Percentiles rank a stretch among this genome's conserved stretches.
Evolutionary conservation across 2,329 filamentous ascomycete species (phyloP).

Genomic region (Aspergillus versicolor): DNA sequence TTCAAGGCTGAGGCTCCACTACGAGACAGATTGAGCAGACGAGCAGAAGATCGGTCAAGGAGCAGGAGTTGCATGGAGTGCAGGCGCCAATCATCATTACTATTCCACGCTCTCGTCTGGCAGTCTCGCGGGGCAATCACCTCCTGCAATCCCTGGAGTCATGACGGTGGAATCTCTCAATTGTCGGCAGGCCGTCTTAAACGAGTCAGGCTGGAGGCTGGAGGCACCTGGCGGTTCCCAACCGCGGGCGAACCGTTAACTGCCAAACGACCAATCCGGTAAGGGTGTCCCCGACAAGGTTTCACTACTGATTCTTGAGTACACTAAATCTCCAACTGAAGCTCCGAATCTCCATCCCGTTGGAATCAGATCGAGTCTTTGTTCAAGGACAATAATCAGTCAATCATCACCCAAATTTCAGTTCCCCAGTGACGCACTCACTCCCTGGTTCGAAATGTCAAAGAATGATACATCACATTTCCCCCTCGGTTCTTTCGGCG

Average conservation of each 20-base stretch:
- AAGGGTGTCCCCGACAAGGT: not conserved
- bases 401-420: not conserved
- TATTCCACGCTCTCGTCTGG: not conserved
- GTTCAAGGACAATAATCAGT: not conserved
- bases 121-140: too few species aligned
- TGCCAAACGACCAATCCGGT: slow-evolving; percentile 14
- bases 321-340: not conserved
- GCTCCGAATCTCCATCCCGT: too few species aligned
- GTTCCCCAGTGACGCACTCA: not conserved
- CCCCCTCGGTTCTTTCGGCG: not conserved
- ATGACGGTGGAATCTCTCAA: not conserved
- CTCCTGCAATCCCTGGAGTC: not conserved
- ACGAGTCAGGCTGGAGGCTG: not conserved
- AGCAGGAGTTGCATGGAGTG: not conserved
- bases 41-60: not conserved
- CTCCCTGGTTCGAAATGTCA: not conserved
- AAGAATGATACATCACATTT: slow-evolving; percentile 9
- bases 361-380: not conserved
- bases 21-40: not conserved
- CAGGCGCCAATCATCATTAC: not conserved
- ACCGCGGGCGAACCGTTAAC: slow-evolving; percentile 12
- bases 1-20: not conserved
- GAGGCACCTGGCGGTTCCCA: not conserved
- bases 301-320: not conserved
- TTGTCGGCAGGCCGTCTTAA: not conserved